Conservation (phyloP, 352 stramenopile species). For the Blastocystis sp. region DNA sequence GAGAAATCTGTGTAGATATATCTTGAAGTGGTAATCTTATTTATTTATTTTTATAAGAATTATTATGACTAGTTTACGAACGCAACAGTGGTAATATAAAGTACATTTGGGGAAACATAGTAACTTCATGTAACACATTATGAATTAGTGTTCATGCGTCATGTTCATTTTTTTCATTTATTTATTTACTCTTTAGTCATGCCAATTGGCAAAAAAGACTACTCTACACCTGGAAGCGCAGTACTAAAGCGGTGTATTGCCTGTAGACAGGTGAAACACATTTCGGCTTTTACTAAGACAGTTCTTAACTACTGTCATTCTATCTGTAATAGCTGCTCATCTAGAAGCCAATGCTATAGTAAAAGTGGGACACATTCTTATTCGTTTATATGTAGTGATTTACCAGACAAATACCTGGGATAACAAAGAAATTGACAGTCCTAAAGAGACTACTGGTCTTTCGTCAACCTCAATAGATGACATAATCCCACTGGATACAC, state of each 20-base stretch:
- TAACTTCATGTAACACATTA: too few relatives aligned
- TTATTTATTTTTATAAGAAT: neutral
- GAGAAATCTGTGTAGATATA: too few relatives aligned
- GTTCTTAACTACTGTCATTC: constrained; percentile 28
- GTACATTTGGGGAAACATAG: too few relatives aligned
- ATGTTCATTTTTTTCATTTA: neutral
- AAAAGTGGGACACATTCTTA: neutral
- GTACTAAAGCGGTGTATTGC: neutral
- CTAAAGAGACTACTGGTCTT: too few relatives aligned
- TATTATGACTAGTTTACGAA: neutral
- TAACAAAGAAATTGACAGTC: neutral
- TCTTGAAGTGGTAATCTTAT: too few relatives aligned
- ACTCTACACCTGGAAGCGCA: neutral
- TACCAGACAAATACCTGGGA: too few relatives aligned
- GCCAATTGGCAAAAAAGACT: neutral
- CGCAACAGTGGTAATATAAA: neutral
- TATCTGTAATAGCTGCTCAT: neutral
- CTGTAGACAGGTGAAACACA: neutral
- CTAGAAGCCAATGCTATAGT: neutral
- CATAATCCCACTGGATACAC: neutral
- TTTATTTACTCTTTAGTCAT: neutral
- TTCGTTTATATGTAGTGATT: neutral
- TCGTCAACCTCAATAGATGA: neutral
- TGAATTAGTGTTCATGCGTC: too few relatives aligned
- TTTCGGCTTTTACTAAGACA: neutral